These are phyloP conservation scores for Cymbopogon flexuosus DNA, from an alignment of 202 grass and related monocot genomes.

Conservation along the genomic window DNA sequence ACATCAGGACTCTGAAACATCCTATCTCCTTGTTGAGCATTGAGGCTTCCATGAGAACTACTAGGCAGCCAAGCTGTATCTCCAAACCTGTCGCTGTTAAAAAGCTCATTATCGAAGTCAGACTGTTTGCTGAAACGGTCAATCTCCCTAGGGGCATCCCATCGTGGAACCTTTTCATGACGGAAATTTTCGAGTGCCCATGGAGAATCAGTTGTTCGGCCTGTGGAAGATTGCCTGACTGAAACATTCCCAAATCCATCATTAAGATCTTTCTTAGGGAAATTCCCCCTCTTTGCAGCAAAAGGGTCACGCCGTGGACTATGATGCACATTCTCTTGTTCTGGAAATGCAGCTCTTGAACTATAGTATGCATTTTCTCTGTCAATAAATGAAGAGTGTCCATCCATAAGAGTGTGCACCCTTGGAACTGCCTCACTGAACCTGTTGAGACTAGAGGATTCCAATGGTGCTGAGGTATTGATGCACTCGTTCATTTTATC, in stretches of 20 bases:
- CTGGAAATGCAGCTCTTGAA: conserved; percentile 41
- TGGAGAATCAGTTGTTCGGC: conserved; percentile 43
- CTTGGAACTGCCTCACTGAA: conserved; percentile 53
- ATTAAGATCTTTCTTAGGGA: conserved; percentile 51
- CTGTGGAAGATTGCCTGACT: conserved; percentile 46
- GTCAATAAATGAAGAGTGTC: conserved; percentile 44
- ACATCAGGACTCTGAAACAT: conserved; percentile 50
- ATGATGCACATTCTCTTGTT: conserved; percentile 45
- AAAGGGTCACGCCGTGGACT: conserved; percentile 43
- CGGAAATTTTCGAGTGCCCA: conserved; percentile 47
- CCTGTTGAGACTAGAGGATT: conserved; percentile 53
- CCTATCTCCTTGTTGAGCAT: conserved; percentile 51
- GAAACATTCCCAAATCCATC: conserved; percentile 38
- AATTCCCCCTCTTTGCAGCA: conserved; percentile 39
- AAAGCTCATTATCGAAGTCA: conserved; percentile 56
- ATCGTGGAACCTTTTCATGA: conserved; percentile 54
- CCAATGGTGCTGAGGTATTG: conserved; percentile 41
- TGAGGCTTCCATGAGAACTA: conserved; percentile 50
- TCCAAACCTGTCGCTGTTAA: conserved; percentile 58
- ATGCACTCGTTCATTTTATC: conserved; percentile 52
- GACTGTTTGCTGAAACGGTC: conserved; percentile 55
- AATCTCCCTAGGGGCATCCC: conserved; percentile 55
- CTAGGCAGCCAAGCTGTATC: conserved; percentile 56
- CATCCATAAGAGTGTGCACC: conserved; percentile 46
- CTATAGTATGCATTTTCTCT: conserved; percentile 51